phyloP scores from a whole-genome alignment of 345 rosid species.

The Gossypium turneri region DNA sequence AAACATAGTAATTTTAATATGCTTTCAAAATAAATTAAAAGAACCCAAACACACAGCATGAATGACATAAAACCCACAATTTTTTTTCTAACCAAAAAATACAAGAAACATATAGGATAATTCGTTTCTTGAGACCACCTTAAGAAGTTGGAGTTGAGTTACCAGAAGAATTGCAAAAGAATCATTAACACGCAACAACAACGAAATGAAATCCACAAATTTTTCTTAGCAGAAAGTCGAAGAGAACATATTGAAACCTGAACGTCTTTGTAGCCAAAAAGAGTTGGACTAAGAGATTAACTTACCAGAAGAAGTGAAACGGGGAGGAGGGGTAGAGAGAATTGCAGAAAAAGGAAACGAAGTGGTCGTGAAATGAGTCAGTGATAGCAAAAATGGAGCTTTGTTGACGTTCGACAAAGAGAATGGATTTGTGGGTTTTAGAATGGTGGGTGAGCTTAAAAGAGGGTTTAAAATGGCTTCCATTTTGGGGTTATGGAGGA shows the following conservation, averaged over 20 bases:
- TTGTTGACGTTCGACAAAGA: not conserved
- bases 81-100: not conserved
- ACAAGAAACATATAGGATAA: not conserved
- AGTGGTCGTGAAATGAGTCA: not conserved
- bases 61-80: not conserved
- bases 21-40: not conserved
- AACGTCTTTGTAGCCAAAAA: not conserved
- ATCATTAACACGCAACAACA: not conserved
- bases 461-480: slow-evolving; percentile 11
- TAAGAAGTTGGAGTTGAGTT: not conserved
- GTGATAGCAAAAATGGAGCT: slow-evolving; percentile 5
- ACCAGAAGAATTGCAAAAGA: not conserved
- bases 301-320: slow-evolving; percentile 33
- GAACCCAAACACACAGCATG: not conserved
- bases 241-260: not conserved
- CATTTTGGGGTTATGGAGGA: slow-evolving; percentile 3
- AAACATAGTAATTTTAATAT: not conserved
- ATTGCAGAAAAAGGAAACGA: slow-evolving; percentile 10
- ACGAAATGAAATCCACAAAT: not conserved
- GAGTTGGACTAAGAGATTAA: not conserved
- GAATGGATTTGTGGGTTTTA: not conserved
- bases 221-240: not conserved
- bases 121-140: not conserved
- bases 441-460: not conserved
- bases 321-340: slow-evolving; percentile 13